phyloP scores from a whole-genome alignment of 768 basidiomycete genomes.

The Chalciporus pseudorubinellus region DNA sequence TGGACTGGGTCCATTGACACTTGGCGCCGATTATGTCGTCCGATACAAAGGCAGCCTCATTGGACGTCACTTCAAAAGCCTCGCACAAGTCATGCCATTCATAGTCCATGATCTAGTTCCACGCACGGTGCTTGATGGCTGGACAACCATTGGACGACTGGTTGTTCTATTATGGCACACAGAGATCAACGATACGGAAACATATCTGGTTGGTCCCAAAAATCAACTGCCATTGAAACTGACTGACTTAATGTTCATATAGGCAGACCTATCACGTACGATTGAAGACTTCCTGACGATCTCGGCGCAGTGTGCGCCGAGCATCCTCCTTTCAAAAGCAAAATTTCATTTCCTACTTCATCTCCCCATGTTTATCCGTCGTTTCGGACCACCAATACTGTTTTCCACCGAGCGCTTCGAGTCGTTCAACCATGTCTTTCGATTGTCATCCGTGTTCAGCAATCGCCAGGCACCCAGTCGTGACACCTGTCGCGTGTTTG shows the following conservation, averaged over 20 bases:
- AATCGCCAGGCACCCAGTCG: slow-evolving; percentile 31
- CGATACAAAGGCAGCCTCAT: slow-evolving; percentile 31
- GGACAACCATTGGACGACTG: slow-evolving; percentile 35
- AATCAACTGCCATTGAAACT: not conserved
- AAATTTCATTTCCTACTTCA: slow-evolving; percentile 35
- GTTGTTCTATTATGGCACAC: slow-evolving; percentile 41
- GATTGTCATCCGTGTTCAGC: slow-evolving; percentile 23
- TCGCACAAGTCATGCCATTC: slow-evolving; percentile 31
- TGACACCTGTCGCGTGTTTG: slow-evolving; percentile 18
- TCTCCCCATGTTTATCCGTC: slow-evolving; percentile 22
- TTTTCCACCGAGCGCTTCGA: slow-evolving; percentile 32
- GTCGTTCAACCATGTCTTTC: slow-evolving; percentile 29
- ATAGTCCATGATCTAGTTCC: slow-evolving; percentile 32
- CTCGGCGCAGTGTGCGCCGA: slow-evolving; percentile 22
- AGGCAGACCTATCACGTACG: slow-evolving; percentile 5
- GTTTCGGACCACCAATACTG: slow-evolving; percentile 29
- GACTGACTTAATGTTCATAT: not conserved
- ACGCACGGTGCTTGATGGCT: slow-evolving; percentile 22
- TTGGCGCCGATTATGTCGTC: slow-evolving; percentile 32
- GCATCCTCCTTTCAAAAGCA: slow-evolving; percentile 25
- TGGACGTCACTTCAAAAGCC: slow-evolving; percentile 32
- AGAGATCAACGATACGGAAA: slow-evolving; percentile 35
- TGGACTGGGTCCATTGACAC: slow-evolving; percentile 25
- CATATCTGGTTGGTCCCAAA: slow-evolving; percentile 29
- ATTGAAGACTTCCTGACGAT: slow-evolving; percentile 28